Conservation (phyloP, 1,139 yeast species). For the Keqinozyma sinolaborantium region DNA sequence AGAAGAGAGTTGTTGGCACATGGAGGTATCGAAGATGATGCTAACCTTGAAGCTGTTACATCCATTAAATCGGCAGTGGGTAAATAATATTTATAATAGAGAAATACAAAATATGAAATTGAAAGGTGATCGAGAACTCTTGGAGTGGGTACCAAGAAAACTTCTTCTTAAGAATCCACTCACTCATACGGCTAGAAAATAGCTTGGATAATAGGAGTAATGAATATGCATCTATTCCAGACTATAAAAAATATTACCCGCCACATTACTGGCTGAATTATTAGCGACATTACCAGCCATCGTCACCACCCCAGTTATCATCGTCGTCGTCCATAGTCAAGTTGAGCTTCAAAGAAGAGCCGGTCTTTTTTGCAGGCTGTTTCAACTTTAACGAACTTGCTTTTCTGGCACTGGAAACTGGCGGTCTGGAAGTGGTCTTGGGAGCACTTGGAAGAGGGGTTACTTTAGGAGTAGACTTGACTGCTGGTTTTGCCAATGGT, state of each 20-base stretch:
- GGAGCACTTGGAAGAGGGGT: constrained; percentile 7
- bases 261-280: too few species aligned
- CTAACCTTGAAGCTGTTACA: constrained; percentile 12
- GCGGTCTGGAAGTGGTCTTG: constrained; percentile 11
- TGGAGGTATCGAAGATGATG: constrained; percentile 12
- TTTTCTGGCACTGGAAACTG: constrained; percentile 3
- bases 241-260: too few species aligned
- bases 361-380: constrained; percentile 16
- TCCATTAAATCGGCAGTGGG: constrained; percentile 15
- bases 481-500: constrained; percentile 5
- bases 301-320: constrained; percentile 53
- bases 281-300: constrained; percentile 26
- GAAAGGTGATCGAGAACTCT: too few species aligned
- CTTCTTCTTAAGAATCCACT: too few species aligned
- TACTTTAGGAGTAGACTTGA: constrained; percentile 7
- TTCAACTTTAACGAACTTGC: constrained; percentile 22
- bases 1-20: constrained; percentile 5
- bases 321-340: constrained; percentile 41
- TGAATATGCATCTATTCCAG: too few species aligned
- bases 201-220: too few species aligned
- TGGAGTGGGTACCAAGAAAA: too few species aligned
- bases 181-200: too few species aligned
- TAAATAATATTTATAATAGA: constrained; percentile 5
- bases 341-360: constrained; percentile 33
- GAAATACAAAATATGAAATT: too few species aligned